Conservation (phyloP, 2,329 filamentous ascomycete genomes). For the Colletotrichum echinochloae region DNA sequence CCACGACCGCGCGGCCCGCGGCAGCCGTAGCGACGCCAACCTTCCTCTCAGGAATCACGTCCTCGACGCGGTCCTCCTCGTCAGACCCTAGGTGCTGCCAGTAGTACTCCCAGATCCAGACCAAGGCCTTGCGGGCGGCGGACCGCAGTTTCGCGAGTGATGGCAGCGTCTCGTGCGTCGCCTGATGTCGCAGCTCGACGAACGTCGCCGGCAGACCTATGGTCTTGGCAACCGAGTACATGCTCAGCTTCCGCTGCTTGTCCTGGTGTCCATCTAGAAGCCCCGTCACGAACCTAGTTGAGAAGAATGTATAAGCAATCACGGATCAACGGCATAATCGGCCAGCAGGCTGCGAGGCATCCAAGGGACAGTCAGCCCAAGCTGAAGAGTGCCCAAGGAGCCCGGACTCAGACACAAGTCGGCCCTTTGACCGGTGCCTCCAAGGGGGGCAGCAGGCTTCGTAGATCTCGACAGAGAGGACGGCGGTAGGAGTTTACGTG, state of each 20-base stretch:
- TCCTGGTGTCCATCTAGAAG: slow-evolving; percentile 80
- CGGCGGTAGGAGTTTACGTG: neutral
- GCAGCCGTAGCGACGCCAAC: slow-evolving; percentile 20
- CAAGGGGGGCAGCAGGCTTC: neutral
- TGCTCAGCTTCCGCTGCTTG: slow-evolving; percentile 75
- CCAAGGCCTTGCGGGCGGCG: slow-evolving; percentile 76
- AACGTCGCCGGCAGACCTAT: slow-evolving; percentile 81
- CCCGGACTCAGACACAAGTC: neutral
- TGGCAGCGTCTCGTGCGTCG: slow-evolving; percentile 89
- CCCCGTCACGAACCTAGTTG: slow-evolving; percentile 79
- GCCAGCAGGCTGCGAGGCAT: neutral
- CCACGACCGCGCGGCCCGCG: slow-evolving; percentile 51
- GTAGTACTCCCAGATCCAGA: slow-evolving; percentile 92
- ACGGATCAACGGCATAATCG: neutral
- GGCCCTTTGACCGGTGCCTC: neutral
- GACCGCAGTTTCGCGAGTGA: slow-evolving; percentile 78
- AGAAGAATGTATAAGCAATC: slow-evolving; percentile 14
- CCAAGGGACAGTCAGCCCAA: neutral
- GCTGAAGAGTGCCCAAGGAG: neutral
- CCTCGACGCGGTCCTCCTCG: slow-evolving; percentile 20
- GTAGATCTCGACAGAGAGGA: neutral
- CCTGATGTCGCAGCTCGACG: slow-evolving; percentile 90
- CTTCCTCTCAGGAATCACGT: slow-evolving; percentile 40
- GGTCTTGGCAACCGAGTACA: slow-evolving; percentile 77
- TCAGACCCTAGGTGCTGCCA: slow-evolving; percentile 69